Conservation (phyloP, 1,139 yeast genomes). For the Eremothecium coryli region DNA sequence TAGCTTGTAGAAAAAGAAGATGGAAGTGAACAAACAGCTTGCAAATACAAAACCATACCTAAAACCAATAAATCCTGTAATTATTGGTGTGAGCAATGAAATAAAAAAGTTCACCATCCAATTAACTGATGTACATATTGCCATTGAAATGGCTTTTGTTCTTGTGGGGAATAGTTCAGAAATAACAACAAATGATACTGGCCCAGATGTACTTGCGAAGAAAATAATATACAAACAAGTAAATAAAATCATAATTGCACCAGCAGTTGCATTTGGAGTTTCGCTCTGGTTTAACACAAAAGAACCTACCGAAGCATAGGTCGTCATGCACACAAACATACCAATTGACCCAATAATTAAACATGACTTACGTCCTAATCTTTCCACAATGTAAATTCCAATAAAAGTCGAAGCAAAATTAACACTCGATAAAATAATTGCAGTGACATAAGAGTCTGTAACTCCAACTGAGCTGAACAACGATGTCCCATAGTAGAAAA, state of each 20-base stretch:
- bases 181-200: constrained; percentile 64
- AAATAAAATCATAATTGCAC: constrained; percentile 62
- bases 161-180: constrained; percentile 72
- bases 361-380: constrained; percentile 57
- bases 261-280: constrained; percentile 37
- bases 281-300: constrained; percentile 31
- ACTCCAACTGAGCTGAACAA: constrained; percentile 45
- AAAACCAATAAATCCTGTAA: constrained; percentile 44
- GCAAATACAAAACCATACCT: constrained; percentile 65
- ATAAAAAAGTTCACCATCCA: constrained; percentile 72
- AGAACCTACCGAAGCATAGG: constrained; percentile 59
- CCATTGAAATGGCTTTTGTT: constrained; percentile 68
- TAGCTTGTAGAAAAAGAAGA: constrained; percentile 48
- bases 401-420: constrained; percentile 68
- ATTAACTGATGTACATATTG: constrained; percentile 61
- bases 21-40: constrained; percentile 49
- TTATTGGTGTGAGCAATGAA: constrained; percentile 62
- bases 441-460: constrained; percentile 36
- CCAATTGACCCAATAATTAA: constrained; percentile 52
- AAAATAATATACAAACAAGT: constrained; percentile 67
- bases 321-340: constrained; percentile 53
- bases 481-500: constrained; percentile 49
- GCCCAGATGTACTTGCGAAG: constrained; percentile 83
- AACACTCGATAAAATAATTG: constrained; percentile 65
- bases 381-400: constrained; percentile 60